Percentiles rank a stretch among this genome's conserved stretches.
Evolutionary conservation across 495 filamentous ascomycete genomes (phyloP).

Genomic region (Xylaria scruposa): DNA sequence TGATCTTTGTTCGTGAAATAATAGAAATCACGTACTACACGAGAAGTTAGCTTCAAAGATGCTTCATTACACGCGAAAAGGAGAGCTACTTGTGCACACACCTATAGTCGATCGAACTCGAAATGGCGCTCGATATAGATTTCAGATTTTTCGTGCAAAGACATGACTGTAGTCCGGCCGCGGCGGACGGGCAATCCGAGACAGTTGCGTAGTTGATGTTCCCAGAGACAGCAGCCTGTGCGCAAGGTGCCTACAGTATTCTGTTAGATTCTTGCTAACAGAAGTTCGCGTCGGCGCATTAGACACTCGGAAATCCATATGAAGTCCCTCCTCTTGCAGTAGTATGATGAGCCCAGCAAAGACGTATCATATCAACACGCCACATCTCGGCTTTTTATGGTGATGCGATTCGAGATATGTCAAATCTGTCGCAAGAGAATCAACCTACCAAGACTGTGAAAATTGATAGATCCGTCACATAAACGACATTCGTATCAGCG

Average conservation of each 20-base stretch:
- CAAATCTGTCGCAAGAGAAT: not conserved
- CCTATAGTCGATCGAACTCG: conserved; percentile 44
- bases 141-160: conserved; percentile 57
- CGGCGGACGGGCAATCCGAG: conserved; percentile 47
- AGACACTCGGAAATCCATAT: not conserved
- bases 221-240: conserved; percentile 47
- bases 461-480: conserved; percentile 53
- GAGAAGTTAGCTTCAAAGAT: not conserved
- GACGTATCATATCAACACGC: not conserved
- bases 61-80: not conserved
- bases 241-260: conserved; percentile 54
- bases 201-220: conserved; percentile 49
- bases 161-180: conserved; percentile 53
- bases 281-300: not conserved
- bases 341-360: not conserved
- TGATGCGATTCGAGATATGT: not conserved
- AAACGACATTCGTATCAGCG: conserved; percentile 42
- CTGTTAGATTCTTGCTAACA: conserved; percentile 17
- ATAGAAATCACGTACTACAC: conserved; percentile 6
- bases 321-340: not conserved
- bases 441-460: conserved; percentile 49
- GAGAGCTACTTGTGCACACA: conserved; percentile 24
- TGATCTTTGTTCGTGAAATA: too few species aligned
- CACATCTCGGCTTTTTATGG: not conserved
- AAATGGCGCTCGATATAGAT: conserved; percentile 46